Evolutionary conservation across 2,329 filamentous ascomycete genomes (phyloP).

Genomic region (Fusarium sp.): DNA sequence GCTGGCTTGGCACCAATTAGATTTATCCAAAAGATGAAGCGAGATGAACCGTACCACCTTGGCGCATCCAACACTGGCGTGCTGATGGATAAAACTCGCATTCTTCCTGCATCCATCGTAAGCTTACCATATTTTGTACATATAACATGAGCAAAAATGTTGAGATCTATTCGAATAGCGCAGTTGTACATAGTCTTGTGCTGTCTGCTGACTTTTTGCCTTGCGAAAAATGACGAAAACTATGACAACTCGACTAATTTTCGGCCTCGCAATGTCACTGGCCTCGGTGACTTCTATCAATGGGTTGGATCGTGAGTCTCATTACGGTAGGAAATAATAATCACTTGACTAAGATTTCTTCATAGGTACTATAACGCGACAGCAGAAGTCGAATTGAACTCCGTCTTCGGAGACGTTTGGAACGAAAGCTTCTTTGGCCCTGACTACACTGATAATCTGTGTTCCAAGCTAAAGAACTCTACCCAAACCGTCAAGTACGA

Average conservation of each 20-base stretch:
- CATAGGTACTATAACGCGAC: conserved; percentile 21
- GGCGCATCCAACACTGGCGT: neutral
- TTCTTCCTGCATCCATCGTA: neutral
- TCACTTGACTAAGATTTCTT: neutral
- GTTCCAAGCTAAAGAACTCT: conserved; percentile 2
- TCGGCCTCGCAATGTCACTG: conserved; percentile 1
- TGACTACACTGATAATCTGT: neutral
- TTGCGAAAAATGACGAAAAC: conserved; percentile 1
- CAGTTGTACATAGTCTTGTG: neutral
- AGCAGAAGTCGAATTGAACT: neutral
- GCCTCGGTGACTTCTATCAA: neutral
- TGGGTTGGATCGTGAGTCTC: conserved; percentile 19
- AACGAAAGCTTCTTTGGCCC: neutral
- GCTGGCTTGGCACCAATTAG: neutral
- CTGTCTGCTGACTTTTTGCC: neutral
- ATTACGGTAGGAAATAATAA: accelerated
- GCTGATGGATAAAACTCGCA: neutral
- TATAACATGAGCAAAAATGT: neutral
- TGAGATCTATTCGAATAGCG: neutral
- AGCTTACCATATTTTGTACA: neutral
- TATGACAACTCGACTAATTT: conserved; percentile 9
- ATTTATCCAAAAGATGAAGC: neutral
- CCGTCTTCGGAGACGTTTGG: neutral
- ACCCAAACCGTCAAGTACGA: neutral
- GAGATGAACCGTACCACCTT: conserved; percentile 3